phyloP scores from a whole-genome alignment of 2,329 filamentous ascomycete species.

The Penicillium fuscoglaucum region DNA sequence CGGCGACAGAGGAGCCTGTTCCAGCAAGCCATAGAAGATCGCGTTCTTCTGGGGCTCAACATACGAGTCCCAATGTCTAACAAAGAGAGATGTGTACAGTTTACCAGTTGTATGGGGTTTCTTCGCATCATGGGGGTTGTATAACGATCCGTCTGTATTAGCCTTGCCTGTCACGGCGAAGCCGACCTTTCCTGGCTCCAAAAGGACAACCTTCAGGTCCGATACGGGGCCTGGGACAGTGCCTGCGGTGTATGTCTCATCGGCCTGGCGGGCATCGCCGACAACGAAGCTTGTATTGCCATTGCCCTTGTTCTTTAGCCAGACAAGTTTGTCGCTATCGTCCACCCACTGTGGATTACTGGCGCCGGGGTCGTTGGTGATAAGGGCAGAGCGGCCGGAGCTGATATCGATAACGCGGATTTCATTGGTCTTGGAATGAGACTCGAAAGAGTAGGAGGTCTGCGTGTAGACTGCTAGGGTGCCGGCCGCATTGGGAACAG shows the following conservation, averaged over 20 bases:
- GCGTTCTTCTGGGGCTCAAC: constrained; percentile 51
- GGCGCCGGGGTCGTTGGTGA: constrained; percentile 48
- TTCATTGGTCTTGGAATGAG: constrained; percentile 49
- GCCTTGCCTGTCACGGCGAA: constrained; percentile 51
- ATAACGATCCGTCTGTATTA: constrained; percentile 49
- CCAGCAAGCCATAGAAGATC: constrained; percentile 52
- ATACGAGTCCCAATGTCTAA: constrained; percentile 56
- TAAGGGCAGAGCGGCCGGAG: constrained; percentile 41
- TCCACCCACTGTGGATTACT: constrained; percentile 51
- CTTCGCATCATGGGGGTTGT: constrained; percentile 51
- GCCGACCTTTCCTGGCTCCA: constrained; percentile 46
- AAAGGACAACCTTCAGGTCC: constrained; percentile 46
- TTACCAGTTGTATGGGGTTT: constrained; percentile 49
- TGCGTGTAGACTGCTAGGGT: constrained; percentile 51
- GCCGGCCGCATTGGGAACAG: constrained; percentile 48
- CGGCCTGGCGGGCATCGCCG: constrained; percentile 42
- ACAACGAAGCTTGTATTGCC: constrained; percentile 50
- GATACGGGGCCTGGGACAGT: constrained; percentile 49
- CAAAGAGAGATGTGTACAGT: constrained; percentile 54
- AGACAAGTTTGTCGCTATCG: constrained; percentile 46
- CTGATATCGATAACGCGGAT: constrained; percentile 48
- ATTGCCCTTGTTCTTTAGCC: constrained; percentile 48
- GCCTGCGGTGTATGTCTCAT: constrained; percentile 47
- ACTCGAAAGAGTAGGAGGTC: constrained; percentile 52
- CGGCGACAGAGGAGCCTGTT: constrained; percentile 41